Conservation (phyloP, 2,329 filamentous ascomycete genomes). For the Fusarium sp. region DNA sequence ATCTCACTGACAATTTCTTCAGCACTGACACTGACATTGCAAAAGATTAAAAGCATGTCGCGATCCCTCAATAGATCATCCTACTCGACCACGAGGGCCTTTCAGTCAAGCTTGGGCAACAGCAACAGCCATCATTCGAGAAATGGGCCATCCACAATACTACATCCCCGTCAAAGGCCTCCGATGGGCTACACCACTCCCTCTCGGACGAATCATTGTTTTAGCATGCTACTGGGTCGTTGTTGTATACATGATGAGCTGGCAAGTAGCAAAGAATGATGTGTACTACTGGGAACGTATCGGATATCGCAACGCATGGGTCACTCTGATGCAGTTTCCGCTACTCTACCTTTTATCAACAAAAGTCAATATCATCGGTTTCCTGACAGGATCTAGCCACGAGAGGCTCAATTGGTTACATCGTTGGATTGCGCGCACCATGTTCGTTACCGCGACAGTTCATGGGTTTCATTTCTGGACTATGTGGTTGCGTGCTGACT, state of each 20-base stretch:
- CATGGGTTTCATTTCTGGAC: constrained; percentile 78
- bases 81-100: constrained; percentile 63
- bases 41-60: constrained; percentile 61
- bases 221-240: constrained; percentile 70
- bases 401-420: constrained; percentile 81
- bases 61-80: constrained; percentile 59
- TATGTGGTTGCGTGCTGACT: constrained; percentile 71
- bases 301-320: constrained; percentile 76
- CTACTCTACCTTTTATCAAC: constrained; percentile 72
- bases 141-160: constrained; percentile 67
- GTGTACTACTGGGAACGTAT: constrained; percentile 72
- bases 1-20: not conserved
- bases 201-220: constrained; percentile 67
- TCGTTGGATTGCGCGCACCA: constrained; percentile 76
- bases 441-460: constrained; percentile 75
- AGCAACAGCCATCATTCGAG: constrained; percentile 67
- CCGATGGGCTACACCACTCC: constrained; percentile 69
- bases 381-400: constrained; percentile 72
- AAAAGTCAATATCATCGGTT: constrained; percentile 70
- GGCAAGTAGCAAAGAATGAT: constrained; percentile 62
- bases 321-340: constrained; percentile 73
- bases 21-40: accelerated
- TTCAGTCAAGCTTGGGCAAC: constrained; percentile 69
- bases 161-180: constrained; percentile 61
- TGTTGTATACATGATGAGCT: constrained; percentile 68